A percentile compares a stretch with the other conserved stretches of the same genome.
Conservation (phyloP, 2,329 filamentous ascomycete species). For the Chrysosphaeria jannelii region DNA sequence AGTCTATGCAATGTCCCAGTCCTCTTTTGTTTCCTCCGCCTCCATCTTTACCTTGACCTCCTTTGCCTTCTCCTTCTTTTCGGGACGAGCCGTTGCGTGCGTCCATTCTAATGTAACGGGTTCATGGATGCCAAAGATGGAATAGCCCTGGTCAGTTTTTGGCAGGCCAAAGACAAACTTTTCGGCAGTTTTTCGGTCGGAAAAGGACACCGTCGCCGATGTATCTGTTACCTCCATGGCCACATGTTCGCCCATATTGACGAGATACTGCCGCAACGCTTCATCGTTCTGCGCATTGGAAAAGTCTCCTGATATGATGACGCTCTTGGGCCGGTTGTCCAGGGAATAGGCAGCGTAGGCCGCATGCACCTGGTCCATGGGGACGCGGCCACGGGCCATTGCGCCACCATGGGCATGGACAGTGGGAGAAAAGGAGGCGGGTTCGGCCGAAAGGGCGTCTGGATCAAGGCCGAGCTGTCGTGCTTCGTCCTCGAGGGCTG, state of each 20-base stretch:
- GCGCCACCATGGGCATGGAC: neutral
- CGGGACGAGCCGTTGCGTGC: no score
- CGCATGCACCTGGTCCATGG: conserved; percentile 7
- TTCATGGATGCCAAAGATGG: no score
- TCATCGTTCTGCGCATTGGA: conserved; percentile 33
- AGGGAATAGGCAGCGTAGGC: conserved; percentile 34
- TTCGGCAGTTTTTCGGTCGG: conserved; percentile 40
- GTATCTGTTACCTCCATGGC: conserved; percentile 19
- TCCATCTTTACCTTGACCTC: no score
- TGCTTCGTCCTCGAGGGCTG: conserved; percentile 44
- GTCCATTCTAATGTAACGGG: no score
- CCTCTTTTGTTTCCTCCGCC: no score
- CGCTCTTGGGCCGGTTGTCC: conserved; percentile 43
- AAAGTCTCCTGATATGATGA: conserved; percentile 34
- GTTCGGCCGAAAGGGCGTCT: conserved; percentile 8
- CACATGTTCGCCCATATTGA: conserved; percentile 32
- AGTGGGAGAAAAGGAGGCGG: conserved; percentile 5
- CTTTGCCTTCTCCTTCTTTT: no score
- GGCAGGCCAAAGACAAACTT: conserved; percentile 28
- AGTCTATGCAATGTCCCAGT: no score
- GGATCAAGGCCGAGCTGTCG: conserved; percentile 37
- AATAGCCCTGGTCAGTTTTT: conserved; percentile 17
- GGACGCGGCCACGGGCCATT: no score
- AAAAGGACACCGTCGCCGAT: conserved; percentile 27
- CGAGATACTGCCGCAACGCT: conserved; percentile 34